Percentiles rank a stretch among this genome's conserved stretches.
These are phyloP conservation scores for Periglandula ipomoeae DNA, from an alignment of 2,329 filamentous ascomycete species.

Conservation along the genomic window DNA sequence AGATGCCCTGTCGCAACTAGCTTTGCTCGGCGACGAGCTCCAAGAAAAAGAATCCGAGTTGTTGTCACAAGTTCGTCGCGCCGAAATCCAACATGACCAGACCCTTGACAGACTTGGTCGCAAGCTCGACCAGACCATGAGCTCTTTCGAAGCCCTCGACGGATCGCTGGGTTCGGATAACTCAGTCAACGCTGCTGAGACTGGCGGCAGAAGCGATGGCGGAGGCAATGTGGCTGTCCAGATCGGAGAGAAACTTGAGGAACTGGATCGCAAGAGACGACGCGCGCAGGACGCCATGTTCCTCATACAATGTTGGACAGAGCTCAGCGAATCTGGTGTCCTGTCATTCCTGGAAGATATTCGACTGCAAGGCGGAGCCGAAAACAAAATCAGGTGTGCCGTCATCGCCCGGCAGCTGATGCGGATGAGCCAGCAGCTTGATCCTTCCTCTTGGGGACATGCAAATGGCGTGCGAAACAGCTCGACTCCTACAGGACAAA, in stretches of 20 bases:
- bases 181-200: constrained; percentile 20
- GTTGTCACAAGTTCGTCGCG: constrained; percentile 78
- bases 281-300: constrained; percentile 90
- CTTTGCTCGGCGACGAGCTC: constrained; percentile 68
- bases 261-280: constrained; percentile 84
- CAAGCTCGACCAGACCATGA: constrained; percentile 87
- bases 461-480: constrained; percentile 46
- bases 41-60: constrained; percentile 87
- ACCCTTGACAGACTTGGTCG: constrained; percentile 80
- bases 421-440: constrained; percentile 85
- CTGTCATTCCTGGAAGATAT: constrained; percentile 84
- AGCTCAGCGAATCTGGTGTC: constrained; percentile 84
- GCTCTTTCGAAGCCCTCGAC: constrained; percentile 85
- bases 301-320: constrained; percentile 91
- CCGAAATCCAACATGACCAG: constrained; percentile 84
- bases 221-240: constrained; percentile 88
- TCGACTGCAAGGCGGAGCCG: constrained; percentile 71
- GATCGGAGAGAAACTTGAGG: constrained; percentile 88
- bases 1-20: constrained; percentile 61
- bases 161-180: constrained; percentile 62
- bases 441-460: constrained; percentile 64
- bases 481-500: constrained; percentile 38
- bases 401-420: constrained; percentile 89
- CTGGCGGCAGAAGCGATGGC: constrained; percentile 32
- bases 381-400: constrained; percentile 89